Conservation (phyloP, 192 early-diverging fungal species). For the Linnemannia exigua region DNA sequence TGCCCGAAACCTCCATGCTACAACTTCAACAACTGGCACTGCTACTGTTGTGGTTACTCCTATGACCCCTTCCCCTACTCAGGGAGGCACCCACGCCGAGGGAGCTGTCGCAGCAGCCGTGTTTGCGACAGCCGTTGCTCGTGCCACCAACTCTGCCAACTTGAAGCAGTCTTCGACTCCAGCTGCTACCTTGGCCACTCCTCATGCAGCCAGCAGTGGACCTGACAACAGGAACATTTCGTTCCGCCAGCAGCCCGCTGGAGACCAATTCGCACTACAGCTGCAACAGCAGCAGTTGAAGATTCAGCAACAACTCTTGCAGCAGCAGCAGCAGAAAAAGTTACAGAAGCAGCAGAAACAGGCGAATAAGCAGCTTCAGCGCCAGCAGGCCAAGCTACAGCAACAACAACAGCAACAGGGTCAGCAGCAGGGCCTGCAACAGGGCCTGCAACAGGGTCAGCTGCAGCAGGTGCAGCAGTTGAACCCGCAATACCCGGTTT, state of each 20-base stretch:
- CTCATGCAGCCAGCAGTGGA: background rate
- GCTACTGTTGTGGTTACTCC: background rate
- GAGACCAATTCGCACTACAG: background rate
- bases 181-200: background rate
- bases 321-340: background rate
- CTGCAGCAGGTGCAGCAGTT: background rate
- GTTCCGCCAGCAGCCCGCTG: background rate
- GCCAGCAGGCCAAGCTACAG: background rate
- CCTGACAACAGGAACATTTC: background rate
- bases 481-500: slow-evolving; percentile 6
- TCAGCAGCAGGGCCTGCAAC: background rate
- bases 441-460: background rate
- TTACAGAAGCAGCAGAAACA: background rate
- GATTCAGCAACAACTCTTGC: background rate
- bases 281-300: background rate
- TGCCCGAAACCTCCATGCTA: background rate
- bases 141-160: background rate
- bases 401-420: background rate
- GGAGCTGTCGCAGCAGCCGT: background rate
- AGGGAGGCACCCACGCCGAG: background rate
- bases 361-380: background rate
- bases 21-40: background rate
- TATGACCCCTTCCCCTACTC: background rate
- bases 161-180: background rate
- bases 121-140: background rate